phyloP scores from a whole-genome alignment of 164 flowering plant species.

The Vitis amurensis region DNA sequence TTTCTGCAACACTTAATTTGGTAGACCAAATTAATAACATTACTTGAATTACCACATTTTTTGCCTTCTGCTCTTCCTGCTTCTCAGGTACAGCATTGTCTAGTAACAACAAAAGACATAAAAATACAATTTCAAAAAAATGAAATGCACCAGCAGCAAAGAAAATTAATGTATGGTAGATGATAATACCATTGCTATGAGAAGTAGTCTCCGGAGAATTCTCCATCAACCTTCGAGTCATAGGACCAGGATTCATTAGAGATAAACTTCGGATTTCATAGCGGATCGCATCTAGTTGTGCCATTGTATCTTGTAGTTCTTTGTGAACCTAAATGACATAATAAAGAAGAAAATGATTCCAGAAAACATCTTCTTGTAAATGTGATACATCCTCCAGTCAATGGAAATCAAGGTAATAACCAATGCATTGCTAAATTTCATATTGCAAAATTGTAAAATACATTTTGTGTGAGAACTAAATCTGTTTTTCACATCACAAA shows the following conservation, averaged over 20 bases:
- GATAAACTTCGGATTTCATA: constrained; percentile 79
- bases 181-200: constrained; percentile 27
- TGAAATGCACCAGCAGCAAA: not conserved
- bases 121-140: not conserved
- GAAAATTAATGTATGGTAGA: not conserved
- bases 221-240: constrained; percentile 63
- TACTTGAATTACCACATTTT: constrained; percentile 28
- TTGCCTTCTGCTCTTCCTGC: constrained; percentile 20
- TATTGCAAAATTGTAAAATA: too few species aligned
- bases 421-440: too few species aligned
- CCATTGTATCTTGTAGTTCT: constrained; percentile 86
- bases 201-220: constrained; percentile 26
- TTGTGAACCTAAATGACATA: constrained; percentile 67
- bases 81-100: constrained; percentile 20
- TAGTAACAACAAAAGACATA: constrained; percentile 6
- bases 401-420: not conserved
- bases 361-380: not conserved
- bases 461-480: too few species aligned
- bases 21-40: not conserved
- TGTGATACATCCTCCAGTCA: not conserved
- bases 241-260: constrained; percentile 71
- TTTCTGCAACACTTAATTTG: not conserved
- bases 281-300: constrained; percentile 86
- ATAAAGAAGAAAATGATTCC: constrained; percentile 7
- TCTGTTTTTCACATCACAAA: too few species aligned